Conservation (phyloP, 169 alveolate species). For the Ichthyophthirius multifiliis region DNA sequence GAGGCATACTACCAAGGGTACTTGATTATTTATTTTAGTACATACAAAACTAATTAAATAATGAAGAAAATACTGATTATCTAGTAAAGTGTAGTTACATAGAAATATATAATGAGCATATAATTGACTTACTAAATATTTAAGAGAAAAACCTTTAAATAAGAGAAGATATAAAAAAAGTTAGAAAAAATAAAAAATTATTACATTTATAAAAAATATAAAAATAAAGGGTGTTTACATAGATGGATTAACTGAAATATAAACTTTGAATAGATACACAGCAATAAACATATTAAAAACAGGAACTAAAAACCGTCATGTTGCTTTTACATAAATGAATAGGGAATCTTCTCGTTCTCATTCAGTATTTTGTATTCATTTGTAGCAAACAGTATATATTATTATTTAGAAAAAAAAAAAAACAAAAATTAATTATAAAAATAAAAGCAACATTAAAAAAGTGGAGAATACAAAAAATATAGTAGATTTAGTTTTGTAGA, state of each 20-base stretch:
- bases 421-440: slow-evolving; percentile 24
- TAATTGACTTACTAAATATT: slow-evolving; percentile 69
- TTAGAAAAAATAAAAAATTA: neutral
- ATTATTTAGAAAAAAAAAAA: neutral
- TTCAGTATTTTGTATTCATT: slow-evolving; percentile 66
- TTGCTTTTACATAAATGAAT: slow-evolving; percentile 81
- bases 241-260: slow-evolving; percentile 54
- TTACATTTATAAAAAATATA: slow-evolving; percentile 12
- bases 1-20: slow-evolving; percentile 23
- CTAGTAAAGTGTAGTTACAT: slow-evolving; percentile 53
- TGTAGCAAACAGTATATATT: slow-evolving; percentile 36
- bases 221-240: slow-evolving; percentile 49
- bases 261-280: slow-evolving; percentile 23
- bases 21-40: slow-evolving; percentile 9
- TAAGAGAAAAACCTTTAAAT: neutral
- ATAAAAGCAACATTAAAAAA: neutral
- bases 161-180: neutral
- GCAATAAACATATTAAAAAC: slow-evolving; percentile 44
- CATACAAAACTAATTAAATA: neutral
- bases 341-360: slow-evolving; percentile 79
- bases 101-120: slow-evolving; percentile 85
- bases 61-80: neutral
- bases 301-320: slow-evolving; percentile 81
- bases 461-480: neutral
- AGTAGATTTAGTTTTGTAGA: slow-evolving; percentile 77